phyloP scores from a whole-genome alignment of 2,329 filamentous ascomycete genomes.

The Rugonectria rugulosa region DNA sequence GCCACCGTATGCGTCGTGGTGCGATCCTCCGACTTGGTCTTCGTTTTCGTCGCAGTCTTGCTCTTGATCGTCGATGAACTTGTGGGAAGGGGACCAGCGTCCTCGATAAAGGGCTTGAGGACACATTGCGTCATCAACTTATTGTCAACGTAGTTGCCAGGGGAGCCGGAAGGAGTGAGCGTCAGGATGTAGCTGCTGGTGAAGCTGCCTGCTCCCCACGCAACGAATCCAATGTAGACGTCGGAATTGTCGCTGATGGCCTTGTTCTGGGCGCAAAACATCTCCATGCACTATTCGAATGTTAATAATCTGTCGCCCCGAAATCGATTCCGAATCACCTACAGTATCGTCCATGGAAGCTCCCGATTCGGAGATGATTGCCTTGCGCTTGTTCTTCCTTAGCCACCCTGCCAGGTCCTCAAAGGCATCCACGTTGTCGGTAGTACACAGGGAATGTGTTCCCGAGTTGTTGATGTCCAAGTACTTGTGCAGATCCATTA shows the following conservation, averaged over 20 bases:
- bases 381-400: conserved; percentile 55
- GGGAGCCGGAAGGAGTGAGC: conserved; percentile 47
- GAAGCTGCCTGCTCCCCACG: conserved; percentile 56
- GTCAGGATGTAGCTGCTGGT: conserved; percentile 50
- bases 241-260: conserved; percentile 56
- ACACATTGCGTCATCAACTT: conserved; percentile 53
- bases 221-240: conserved; percentile 56
- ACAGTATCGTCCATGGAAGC: conserved; percentile 52
- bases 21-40: conserved; percentile 4
- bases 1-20: background rate
- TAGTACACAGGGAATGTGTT: conserved; percentile 58
- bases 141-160: conserved; percentile 45
- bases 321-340: conserved; percentile 21
- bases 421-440: conserved; percentile 60
- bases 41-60: background rate
- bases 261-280: conserved; percentile 56
- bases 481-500: conserved; percentile 69
- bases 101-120: conserved; percentile 44
- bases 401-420: conserved; percentile 55
- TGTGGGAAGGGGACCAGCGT: conserved; percentile 13
- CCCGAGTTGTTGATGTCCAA: conserved; percentile 66
- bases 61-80: conserved; percentile 7
- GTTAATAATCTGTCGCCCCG: too few relatives aligned
- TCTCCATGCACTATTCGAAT: conserved; percentile 51
- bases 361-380: conserved; percentile 61